Base-by-base conservation (phyloP, 2,329 filamentous ascomycete species). In the Zalaria sp. region DNA sequence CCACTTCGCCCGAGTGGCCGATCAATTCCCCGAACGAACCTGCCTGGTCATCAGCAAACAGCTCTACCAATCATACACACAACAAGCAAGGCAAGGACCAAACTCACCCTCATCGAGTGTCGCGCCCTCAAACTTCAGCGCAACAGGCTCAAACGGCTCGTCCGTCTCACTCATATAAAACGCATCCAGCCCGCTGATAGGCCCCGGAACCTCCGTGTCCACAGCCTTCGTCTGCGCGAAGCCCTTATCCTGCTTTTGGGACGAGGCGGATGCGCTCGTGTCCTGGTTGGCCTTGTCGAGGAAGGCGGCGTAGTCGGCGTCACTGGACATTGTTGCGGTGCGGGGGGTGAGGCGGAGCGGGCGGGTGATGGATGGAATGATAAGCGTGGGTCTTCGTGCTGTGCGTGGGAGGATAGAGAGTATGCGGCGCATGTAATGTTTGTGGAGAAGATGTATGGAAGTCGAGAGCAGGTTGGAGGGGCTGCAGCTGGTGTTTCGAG, bases 221-320 rank as follows among this genome's bases (percentile, higher is more conserved):
- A 70, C 63, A 5, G 61, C 55, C 45, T 63, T 54, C 6, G 60
- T 63, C 28, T 59, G 58, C 31, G 55, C 52, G 42, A 57, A 37
- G 53, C 53, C 9, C 49, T 54, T 27, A 37, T 36, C 26, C 25
- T 41, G 2, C 46, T 42, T 27, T 43, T 52, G 9, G 31, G 31
- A 6, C 32, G 35, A 35, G 39, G 49, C 50, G 47, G 54, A 56
- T 4, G 57, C 57, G 42, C 61, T 57, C 6, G 62, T 63, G 57
- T 87, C 80, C 54, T 78, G 68, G 65, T 93, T 93, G 41, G 86
- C 85, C 67, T 91, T 91, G 58, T 91, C 73, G 43, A 95, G 70
- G 58, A 95, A 94, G 45, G 81, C 69, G 62, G 79, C 75, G 68
- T 94, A 95, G 47, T 83, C 81, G 46, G 83, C 77, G 69, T 94